Percentiles rank a stretch among this genome's conserved stretches.
phyloP scores from a whole-genome alignment of 768 basidiomycete genomes.

The Russula compacta region DNA sequence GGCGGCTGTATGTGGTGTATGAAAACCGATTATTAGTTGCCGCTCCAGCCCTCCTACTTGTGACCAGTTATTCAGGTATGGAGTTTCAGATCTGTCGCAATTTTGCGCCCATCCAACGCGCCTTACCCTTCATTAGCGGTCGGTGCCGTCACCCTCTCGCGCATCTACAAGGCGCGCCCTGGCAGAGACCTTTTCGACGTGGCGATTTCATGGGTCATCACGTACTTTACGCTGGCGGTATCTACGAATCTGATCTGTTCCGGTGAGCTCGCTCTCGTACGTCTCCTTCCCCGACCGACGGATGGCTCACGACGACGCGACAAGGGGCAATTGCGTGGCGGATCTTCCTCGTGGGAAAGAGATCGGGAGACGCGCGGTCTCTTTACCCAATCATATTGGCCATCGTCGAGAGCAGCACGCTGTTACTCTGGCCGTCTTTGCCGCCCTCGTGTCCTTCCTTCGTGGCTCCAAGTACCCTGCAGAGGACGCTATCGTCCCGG shows the following conservation, averaged over 20 bases:
- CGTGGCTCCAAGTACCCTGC: not conserved
- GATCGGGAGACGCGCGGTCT: not conserved
- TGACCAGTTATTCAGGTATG: constrained; percentile 3
- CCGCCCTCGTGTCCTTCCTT: not conserved
- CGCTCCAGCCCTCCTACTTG: not conserved
- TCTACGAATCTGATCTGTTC: constrained; percentile 1
- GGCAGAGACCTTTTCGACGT: constrained; percentile 2
- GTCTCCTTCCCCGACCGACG: not conserved
- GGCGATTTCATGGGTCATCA: not conserved
- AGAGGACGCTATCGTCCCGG: constrained; percentile 2
- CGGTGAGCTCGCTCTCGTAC: not conserved
- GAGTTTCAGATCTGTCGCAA: no score
- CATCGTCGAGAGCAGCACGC: constrained; percentile 4
- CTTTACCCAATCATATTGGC: not conserved
- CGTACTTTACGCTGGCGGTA: constrained; percentile 2
- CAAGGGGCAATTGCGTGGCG: constrained; percentile 6
- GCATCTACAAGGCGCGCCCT: not conserved
- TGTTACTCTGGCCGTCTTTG: not conserved
- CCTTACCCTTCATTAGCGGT: not conserved
- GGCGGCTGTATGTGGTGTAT: constrained; percentile 9
- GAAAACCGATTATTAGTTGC: not conserved
- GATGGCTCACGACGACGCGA: not conserved
- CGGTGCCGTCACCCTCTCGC: not conserved
- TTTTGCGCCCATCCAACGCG: not conserved
- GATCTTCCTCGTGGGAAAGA: not conserved